Base-by-base conservation (phyloP, 2,329 filamentous ascomycete genomes). In the Purpureocillium takamizusanense region DNA sequence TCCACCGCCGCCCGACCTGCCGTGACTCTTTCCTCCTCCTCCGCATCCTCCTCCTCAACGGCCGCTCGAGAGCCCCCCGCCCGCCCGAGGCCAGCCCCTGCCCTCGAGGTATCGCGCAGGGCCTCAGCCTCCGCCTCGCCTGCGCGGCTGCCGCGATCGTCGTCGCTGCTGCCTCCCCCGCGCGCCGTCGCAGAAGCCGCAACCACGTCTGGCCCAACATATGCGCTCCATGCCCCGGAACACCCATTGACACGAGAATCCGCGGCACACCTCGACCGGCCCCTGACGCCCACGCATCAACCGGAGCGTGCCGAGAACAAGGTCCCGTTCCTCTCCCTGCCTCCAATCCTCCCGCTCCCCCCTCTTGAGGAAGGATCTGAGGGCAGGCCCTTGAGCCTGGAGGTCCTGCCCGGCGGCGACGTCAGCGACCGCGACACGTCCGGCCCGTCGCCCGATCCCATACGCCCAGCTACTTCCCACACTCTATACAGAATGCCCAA, bases 91-190 rank as follows among this genome's bases (percentile, higher is more conserved):
- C 45, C 42, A 39, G 45, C 42, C 35, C 51, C 42, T 42, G 48
- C 43, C 36, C 49, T 42, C 42, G 51, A 46, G 40, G 47, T 47
- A 31, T 46, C 54, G 7, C 37, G 13, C n/a, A 16, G 16, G 16
- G 11, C 13, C 42, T 48, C 52, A 46, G 51, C 55, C 42, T 51
- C 49, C 31, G 51, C 51, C 33, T 40, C 58, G 31, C 52, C 54
- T 14, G 42, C 54, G 35, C 59, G 58, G 32, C 59, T 60, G 31
- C 63, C 65, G 35, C 62, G 65, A 44, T 62, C 58, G 18, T 67
- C 66, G 25, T 69, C 67, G 33, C 56, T 70, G 38, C 53, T 67
- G n/a, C 62, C 65, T 32, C 57, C 63, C 28, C 54, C 57, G 45
- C 54, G 37, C n/a, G 18, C 33, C 30, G 33, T 36, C 17, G 41